These are phyloP conservation scores for Aureococcus anophagefferens DNA, from an alignment of 108 stramenopile species.

Conservation along the genomic window DNA sequence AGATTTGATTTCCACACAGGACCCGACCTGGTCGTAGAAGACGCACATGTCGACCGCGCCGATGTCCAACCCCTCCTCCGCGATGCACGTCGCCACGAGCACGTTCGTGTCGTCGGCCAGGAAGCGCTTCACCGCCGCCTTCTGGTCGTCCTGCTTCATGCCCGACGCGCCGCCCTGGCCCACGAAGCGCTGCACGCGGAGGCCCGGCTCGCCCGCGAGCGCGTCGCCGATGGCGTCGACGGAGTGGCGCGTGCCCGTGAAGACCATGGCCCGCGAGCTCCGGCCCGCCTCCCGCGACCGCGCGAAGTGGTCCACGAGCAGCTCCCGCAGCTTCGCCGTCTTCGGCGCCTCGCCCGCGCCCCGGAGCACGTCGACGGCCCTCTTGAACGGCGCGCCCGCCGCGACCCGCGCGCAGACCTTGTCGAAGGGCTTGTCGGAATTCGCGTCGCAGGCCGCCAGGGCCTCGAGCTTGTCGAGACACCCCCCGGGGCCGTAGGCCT, in stretches of 20 bases:
- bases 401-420: neutral
- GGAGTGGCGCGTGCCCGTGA: slow-evolving; percentile 66
- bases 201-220: slow-evolving; percentile 17
- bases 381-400: neutral
- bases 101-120: slow-evolving; percentile 65
- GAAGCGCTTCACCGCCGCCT: slow-evolving; percentile 65
- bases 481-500: neutral
- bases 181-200: slow-evolving; percentile 62
- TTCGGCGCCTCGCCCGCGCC: slow-evolving; percentile 58
- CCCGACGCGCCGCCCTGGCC: slow-evolving; percentile 59
- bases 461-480: neutral
- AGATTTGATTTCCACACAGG: no score
- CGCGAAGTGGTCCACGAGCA: slow-evolving; percentile 67
- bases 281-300: slow-evolving; percentile 32
- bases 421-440: neutral
- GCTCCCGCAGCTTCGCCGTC: slow-evolving; percentile 54
- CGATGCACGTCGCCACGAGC: slow-evolving; percentile 84
- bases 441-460: no score
- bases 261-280: slow-evolving; percentile 72
- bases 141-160: slow-evolving; percentile 77
- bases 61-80: slow-evolving; percentile 89
- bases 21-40: slow-evolving; percentile 71
- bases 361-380: slow-evolving; percentile 4
- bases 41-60: slow-evolving; percentile 91
- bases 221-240: slow-evolving; percentile 59